Conservation (phyloP, 2,329 filamentous ascomycete genomes). For the Arthrobotrys musiformis region DNA sequence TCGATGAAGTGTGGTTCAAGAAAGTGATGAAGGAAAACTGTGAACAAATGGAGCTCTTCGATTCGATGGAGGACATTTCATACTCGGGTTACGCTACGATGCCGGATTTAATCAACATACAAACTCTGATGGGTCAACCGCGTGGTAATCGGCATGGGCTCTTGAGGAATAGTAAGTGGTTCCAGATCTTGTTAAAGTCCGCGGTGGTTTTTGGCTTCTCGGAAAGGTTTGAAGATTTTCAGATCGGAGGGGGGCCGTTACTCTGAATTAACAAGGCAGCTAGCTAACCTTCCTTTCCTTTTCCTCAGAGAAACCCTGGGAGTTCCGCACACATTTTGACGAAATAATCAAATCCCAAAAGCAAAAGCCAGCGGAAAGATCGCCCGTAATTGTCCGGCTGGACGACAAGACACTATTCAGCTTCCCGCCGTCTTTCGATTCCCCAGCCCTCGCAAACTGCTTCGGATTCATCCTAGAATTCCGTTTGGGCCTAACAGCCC, state of each 20-base stretch:
- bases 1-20: constrained; percentile 65
- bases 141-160: constrained; percentile 34
- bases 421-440: constrained; percentile 61
- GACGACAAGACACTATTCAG: constrained; percentile 35
- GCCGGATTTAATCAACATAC: constrained; percentile 64
- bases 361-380: neutral
- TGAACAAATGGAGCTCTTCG: constrained; percentile 65
- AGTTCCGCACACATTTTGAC: constrained; percentile 18
- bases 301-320: constrained; percentile 2
- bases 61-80: constrained; percentile 63
- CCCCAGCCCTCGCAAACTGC: constrained; percentile 65
- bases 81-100: constrained; percentile 60
- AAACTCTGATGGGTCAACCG: constrained; percentile 62
- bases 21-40: constrained; percentile 62
- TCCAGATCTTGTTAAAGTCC: neutral
- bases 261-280: no score
- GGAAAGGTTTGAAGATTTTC: neutral
- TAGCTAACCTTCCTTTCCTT: neutral
- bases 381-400: constrained; percentile 6
- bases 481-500: constrained; percentile 63
- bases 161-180: constrained; percentile 17
- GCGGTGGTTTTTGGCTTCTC: neutral
- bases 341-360: neutral
- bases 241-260: no score
- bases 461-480: constrained; percentile 65